A percentile compares a stretch with the other conserved stretches of the same genome.
These are phyloP conservation scores for Aspergillus ruber DNA, from an alignment of 2,329 filamentous ascomycete genomes.

Conservation along the genomic window DNA sequence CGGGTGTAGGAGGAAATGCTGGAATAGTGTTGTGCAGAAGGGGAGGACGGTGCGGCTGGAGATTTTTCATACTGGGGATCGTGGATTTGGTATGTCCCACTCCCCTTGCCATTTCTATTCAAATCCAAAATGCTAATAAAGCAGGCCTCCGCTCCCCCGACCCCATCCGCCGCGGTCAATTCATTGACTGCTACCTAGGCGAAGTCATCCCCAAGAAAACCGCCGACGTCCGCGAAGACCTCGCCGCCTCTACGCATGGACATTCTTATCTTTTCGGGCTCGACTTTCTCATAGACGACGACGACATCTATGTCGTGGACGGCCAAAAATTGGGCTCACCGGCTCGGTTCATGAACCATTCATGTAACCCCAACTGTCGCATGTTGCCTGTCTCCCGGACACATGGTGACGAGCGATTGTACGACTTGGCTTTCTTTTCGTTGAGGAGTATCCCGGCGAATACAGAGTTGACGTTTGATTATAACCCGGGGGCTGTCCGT, in stretches of 20 bases:
- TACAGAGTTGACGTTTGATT: slow-evolving; percentile 44
- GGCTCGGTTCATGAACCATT: slow-evolving; percentile 45
- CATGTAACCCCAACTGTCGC: slow-evolving; percentile 42
- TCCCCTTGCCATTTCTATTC: background rate
- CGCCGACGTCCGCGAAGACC: slow-evolving; percentile 33
- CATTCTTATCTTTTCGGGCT: slow-evolving; percentile 40
- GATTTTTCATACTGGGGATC: slow-evolving; percentile 36
- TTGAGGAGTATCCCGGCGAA: slow-evolving; percentile 34
- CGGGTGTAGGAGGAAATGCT: slow-evolving; percentile 29
- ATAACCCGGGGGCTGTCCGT: slow-evolving; percentile 26
- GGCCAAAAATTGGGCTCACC: slow-evolving; percentile 37
- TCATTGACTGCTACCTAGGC: slow-evolving; percentile 41
- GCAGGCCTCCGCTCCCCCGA: slow-evolving; percentile 36
- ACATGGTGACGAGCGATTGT: slow-evolving; percentile 35
- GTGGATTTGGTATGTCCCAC: slow-evolving; percentile 34
- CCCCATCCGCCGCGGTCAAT: slow-evolving; percentile 36
- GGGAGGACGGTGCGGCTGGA: slow-evolving; percentile 35
- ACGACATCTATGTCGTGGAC: slow-evolving; percentile 36
- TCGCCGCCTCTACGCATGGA: slow-evolving; percentile 15
- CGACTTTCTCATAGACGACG: slow-evolving; percentile 29
- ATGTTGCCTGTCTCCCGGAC: slow-evolving; percentile 38
- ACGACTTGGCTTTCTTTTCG: slow-evolving; percentile 44
- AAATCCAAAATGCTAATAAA: slow-evolving; percentile 4
- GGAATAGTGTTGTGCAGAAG: slow-evolving; percentile 37
- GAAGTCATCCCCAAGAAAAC: slow-evolving; percentile 36